phyloP scores from a whole-genome alignment of 2,329 filamentous ascomycete species.

The Sarocladiaceae sp. region DNA sequence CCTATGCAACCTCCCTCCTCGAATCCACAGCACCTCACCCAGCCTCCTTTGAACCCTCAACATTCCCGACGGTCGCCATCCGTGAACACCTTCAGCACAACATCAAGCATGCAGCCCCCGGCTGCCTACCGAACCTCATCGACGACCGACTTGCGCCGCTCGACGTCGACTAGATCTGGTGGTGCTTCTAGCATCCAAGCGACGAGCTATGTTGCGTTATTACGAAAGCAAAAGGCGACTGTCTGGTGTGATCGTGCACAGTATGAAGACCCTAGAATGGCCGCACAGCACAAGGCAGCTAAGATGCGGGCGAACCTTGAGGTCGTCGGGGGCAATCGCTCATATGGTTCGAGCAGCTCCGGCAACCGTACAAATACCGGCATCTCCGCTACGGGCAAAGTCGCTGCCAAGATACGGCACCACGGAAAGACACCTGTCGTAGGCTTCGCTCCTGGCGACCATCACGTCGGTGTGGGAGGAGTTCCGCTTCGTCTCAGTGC shows the following conservation, averaged over 20 bases:
- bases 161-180: slow-evolving; percentile 74
- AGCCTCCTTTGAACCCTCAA: slow-evolving; percentile 25
- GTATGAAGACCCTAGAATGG: slow-evolving; percentile 79
- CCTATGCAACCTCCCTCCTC: slow-evolving; percentile 24
- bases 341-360: slow-evolving; percentile 32
- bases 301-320: slow-evolving; percentile 84
- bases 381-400: slow-evolving; percentile 57
- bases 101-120: slow-evolving; percentile 61
- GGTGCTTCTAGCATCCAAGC: slow-evolving; percentile 43
- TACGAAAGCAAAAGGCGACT: slow-evolving; percentile 94
- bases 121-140: slow-evolving; percentile 53
- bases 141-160: slow-evolving; percentile 62
- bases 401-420: slow-evolving; percentile 83
- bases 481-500: slow-evolving; percentile 90
- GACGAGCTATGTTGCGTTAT: slow-evolving; percentile 87
- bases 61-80: slow-evolving; percentile 57
- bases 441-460: slow-evolving; percentile 72
- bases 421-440: slow-evolving; percentile 76
- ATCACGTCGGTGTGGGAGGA: slow-evolving; percentile 70
- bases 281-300: slow-evolving; percentile 79
- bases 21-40: slow-evolving; percentile 25
- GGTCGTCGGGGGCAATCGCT: slow-evolving; percentile 61
- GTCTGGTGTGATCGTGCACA: slow-evolving; percentile 97
- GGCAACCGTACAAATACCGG: slow-evolving; percentile 57
- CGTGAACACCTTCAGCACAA: slow-evolving; percentile 65